Percentiles rank a stretch among this genome's conserved stretches.
These are phyloP conservation scores for Cladosporium sp. DNA, from an alignment of 2,329 filamentous ascomycete species.

Conservation along the genomic window DNA sequence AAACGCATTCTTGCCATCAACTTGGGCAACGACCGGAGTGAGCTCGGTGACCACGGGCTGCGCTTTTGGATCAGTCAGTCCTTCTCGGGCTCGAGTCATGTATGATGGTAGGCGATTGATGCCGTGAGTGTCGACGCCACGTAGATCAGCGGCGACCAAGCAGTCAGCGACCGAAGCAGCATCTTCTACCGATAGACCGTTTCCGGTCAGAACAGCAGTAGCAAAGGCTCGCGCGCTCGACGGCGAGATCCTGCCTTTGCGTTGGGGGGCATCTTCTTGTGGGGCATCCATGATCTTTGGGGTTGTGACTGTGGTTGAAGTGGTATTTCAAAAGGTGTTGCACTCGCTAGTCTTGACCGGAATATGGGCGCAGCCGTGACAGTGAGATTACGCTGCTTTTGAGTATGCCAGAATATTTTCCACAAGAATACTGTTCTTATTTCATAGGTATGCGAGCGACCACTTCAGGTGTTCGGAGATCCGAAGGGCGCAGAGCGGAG, in stretches of 20 bases:
- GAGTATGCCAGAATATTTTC: background rate
- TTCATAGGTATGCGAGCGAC: background rate
- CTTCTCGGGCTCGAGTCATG: conserved; percentile 70
- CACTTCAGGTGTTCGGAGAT: background rate
- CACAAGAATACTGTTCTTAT: background rate
- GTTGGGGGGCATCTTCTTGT: background rate
- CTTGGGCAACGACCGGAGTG: conserved; percentile 71
- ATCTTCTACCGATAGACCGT: conserved; percentile 61
- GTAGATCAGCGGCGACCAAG: conserved; percentile 72
- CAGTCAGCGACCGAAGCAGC: conserved; percentile 66
- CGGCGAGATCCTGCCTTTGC: background rate
- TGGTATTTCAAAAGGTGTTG: background rate
- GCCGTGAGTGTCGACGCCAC: conserved; percentile 78
- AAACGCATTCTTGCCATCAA: conserved; percentile 71
- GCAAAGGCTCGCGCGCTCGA: conserved; percentile 48
- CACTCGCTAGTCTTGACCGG: background rate
- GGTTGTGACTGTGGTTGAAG: background rate
- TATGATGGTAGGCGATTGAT: conserved; percentile 78
- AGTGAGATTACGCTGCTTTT: background rate
- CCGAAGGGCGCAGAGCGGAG: background rate
- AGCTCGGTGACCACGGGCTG: conserved; percentile 60
- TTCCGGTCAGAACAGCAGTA: conserved; percentile 58
- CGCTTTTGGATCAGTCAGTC: conserved; percentile 65
- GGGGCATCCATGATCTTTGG: background rate
- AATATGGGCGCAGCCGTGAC: background rate